Conservation (phyloP, 371 early-diverging fungal genomes). For the Blastocladiella emersonii region DNA sequence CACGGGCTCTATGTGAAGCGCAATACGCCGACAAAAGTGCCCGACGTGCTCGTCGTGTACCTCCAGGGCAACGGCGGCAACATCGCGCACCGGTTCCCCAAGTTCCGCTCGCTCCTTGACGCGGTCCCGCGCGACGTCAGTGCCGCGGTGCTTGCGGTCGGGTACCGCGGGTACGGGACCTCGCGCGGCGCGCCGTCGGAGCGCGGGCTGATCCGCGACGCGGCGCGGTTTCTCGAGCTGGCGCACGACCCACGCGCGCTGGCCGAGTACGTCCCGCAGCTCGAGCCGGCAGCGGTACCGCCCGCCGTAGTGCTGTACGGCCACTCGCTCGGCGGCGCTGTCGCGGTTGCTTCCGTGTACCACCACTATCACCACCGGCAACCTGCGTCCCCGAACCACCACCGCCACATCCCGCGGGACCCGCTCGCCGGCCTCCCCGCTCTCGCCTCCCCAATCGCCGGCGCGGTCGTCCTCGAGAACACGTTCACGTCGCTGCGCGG, state of each 20-base stretch:
- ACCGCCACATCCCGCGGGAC: neutral
- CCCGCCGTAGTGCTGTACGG: conserved; percentile 21
- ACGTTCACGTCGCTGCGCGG: conserved; percentile 25
- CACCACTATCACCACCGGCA: conserved; percentile 2
- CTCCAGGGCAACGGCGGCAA: conserved; percentile 33
- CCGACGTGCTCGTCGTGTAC: conserved; percentile 10
- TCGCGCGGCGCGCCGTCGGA: conserved; percentile 22
- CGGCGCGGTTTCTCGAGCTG: conserved; percentile 15
- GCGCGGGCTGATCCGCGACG: conserved; percentile 20
- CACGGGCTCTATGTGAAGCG: conserved; percentile 9
- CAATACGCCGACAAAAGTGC: neutral
- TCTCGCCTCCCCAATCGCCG: conserved; percentile 9
- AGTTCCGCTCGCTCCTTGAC: conserved; percentile 14
- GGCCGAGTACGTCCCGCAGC: too few relatives aligned
- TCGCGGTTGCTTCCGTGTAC: conserved; percentile 20
- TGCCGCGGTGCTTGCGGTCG: conserved; percentile 18
- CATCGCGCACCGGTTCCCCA: conserved; percentile 21
- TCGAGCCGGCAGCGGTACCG: too few relatives aligned
- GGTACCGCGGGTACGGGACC: conserved; percentile 28
- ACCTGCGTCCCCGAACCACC: conserved; percentile 2
- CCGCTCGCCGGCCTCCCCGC: conserved; percentile 1
- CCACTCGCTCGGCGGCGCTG: conserved; percentile 26
- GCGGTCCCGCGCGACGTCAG: conserved; percentile 6
- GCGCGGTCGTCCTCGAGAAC: conserved; percentile 22
- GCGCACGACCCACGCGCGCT: conserved; percentile 8